Base-by-base conservation (phyloP, 2,329 filamentous ascomycete species). In the Leptographium flavum region DNA sequence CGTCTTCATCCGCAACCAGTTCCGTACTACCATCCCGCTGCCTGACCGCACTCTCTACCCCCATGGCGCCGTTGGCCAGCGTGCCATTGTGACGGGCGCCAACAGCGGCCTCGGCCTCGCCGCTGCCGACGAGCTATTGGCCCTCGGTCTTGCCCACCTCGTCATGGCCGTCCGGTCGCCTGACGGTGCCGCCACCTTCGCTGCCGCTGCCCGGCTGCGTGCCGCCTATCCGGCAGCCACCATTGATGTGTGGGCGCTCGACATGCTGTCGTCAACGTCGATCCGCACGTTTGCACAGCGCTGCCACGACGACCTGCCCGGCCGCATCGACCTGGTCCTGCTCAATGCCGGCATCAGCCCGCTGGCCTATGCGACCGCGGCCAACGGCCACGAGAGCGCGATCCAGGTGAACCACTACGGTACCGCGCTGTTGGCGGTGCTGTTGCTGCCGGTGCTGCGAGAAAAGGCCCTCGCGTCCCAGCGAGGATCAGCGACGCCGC, bases 371-470 rank as follows among this genome's bases (percentile, higher is more conserved):
- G 2, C 5, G 2, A 13, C 19, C 4, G 19, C 15, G 19, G 6
- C 14, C 4, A 46, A 33, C 9, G 43, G 43, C 33, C 47, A 48
- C 35, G 61, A 63, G 46, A 42, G 43, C 14, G 48, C 52, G 1
- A 48, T 63, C 1, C 60, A 63, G 45, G 55, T 61, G 42, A 62
- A 62, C 39, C 56, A 63, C 47, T 38, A 58, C 10, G 54, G 56
- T 21, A 62, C 58, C 0, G 48, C 48, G 1, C 45, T 61, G 1
- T 47, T 63, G n/a, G 51, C 56, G 1, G 35, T 72, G 1, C 56
- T 72, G 0, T 46, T 74, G 4, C 53, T 75, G 0, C 71, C 69
- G 0, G 63, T 66, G 15, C 22, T 39, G 4, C 6, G 17, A 25
- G 5, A 8, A 11, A 39, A 27, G 21, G 21, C 37, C 31, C 31